Evolutionary conservation across 768 basidiomycete genomes (phyloP), one percentile per base, ranked within the genome.

Genomic region (Mrakia gelida): DNA sequence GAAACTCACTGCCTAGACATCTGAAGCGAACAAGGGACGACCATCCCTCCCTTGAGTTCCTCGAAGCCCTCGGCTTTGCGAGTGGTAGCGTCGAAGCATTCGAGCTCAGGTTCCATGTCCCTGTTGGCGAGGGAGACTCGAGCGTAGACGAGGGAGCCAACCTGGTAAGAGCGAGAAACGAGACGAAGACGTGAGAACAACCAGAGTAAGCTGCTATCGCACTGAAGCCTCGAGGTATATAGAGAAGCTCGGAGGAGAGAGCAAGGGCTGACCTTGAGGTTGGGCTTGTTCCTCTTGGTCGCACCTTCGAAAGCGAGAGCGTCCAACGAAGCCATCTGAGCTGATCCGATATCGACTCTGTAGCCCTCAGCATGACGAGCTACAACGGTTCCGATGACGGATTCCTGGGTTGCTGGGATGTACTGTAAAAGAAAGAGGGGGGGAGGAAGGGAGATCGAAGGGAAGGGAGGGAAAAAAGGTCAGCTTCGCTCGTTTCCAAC

Each of bases 51-150:
- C 80, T 92, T 94, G 54, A 99, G 87, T 81, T 95, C 95, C 1
- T 97, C 97, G 81, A 92, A 98, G 0, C 94, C 96, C 79, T 93
- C 93, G 0, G 94, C 86, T 84, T 97, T 98, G 80, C 90, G 91
- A 34, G 93, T 94, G 81, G 94, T 92, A 2, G 94, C 92, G 82
- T 98, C 93, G 81, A 97, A 93, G 83, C 97, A 99, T 83, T 97
- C 94, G 13, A 99, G 86, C 82, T 99, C 97, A 0, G 97, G 95
- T 75, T 99, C 97, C 92, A 98, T 95, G 84, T 98, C 95, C 82
- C 94, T 92, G 82, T 95, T 94, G 8, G 97, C 95, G 30, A 96
- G 86, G 21, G 94, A 94, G 43, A 99, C 91, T 34, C 95, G 89
- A 0, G 94, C 94, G 83, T 96, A 98, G 1, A 99, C 88, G 45